A percentile compares a stretch with the other conserved stretches of the same genome.
Conservation (phyloP, 345 rosid genomes). For the Gossypium herbaceum region DNA sequence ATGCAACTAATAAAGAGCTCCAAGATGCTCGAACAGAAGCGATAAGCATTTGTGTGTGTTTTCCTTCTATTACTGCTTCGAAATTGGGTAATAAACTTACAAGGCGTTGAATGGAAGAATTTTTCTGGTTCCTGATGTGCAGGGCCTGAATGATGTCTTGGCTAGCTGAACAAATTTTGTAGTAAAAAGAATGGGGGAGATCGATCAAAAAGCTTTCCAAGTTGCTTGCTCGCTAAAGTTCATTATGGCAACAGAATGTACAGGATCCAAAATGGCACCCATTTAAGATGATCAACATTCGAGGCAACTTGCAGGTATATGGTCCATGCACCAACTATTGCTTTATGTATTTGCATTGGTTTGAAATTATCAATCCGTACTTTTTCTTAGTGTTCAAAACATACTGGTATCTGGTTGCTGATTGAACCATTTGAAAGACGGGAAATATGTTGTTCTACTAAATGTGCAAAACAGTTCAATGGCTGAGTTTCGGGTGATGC, state of each 20-base stretch:
- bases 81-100: no score
- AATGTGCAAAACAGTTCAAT: no score
- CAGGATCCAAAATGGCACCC: conserved; percentile 27
- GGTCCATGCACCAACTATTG: not conserved
- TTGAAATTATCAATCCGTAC: no score
- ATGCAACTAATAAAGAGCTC: conserved; percentile 24
- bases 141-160: no score
- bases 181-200: no score
- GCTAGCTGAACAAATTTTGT: no score
- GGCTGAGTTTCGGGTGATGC: not conserved
- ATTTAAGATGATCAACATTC: conserved; percentile 4
- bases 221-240: not conserved
- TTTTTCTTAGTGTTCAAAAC: no score
- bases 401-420: no score
- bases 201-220: no score
- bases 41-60: conserved; percentile 11
- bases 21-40: conserved; percentile 35
- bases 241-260: conserved; percentile 23
- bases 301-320: conserved; percentile 19
- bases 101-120: not conserved
- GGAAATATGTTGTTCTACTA: no score
- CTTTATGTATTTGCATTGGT: no score
- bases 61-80: not conserved
- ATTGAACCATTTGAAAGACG: no score
- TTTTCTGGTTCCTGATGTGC: not conserved